A percentile compares a stretch with the other conserved stretches of the same genome.
Conservation (phyloP, 192 early-diverging fungal genomes). For the Umbelopsis vinacea region DNA sequence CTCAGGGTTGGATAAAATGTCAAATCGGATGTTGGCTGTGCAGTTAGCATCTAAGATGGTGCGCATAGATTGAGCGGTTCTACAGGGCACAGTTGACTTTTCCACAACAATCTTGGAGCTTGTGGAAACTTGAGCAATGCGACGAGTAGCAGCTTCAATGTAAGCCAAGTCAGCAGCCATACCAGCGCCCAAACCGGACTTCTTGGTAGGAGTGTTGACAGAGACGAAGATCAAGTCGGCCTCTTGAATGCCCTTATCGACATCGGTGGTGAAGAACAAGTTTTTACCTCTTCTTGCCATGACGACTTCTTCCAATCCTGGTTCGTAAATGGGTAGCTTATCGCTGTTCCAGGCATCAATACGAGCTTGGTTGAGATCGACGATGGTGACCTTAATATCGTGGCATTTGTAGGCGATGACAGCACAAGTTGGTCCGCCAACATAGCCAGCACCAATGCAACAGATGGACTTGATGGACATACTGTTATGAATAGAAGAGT, state of each 20-base stretch:
- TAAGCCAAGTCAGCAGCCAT: constrained; percentile 83
- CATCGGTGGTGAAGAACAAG: constrained; percentile 86
- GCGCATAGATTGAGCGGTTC: constrained; percentile 84
- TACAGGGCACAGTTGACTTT: constrained; percentile 94
- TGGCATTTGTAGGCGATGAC: constrained; percentile 93
- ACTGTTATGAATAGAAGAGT: background rate
- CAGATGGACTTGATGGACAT: constrained; percentile 70
- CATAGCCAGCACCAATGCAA: constrained; percentile 96
- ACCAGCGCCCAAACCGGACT: constrained; percentile 75
- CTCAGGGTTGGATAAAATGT: constrained; percentile 94
- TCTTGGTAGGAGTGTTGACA: constrained; percentile 93
- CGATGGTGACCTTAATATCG: constrained; percentile 87
- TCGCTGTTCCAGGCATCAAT: constrained; percentile 91
- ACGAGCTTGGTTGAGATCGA: constrained; percentile 77
- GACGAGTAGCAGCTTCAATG: constrained; percentile 78
- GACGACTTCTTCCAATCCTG: constrained; percentile 87
- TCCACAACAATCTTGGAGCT: constrained; percentile 90
- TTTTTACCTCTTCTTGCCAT: constrained; percentile 73
- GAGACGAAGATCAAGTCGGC: constrained; percentile 91
- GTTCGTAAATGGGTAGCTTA: constrained; percentile 89
- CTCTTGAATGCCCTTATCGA: constrained; percentile 75
- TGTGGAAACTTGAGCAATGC: constrained; percentile 80
- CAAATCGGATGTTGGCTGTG: constrained; percentile 67
- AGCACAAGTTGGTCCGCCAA: constrained; percentile 90
- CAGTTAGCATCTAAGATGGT: constrained; percentile 81